Conservation (phyloP, 495 filamentous ascomycete genomes). For the Xylaria flabelliformis region DNA sequence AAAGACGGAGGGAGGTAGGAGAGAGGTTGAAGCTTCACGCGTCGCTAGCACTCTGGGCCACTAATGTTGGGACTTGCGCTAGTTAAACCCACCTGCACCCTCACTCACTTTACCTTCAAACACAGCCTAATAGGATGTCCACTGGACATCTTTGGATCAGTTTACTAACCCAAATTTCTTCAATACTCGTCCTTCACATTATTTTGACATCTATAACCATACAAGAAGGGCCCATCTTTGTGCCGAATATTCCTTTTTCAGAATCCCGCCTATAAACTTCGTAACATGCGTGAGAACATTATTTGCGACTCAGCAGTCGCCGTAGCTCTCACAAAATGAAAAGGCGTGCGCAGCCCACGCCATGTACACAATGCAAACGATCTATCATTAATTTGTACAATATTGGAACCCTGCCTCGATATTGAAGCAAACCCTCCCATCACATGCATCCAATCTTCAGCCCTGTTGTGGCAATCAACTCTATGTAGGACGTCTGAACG, state of each 20-base stretch:
- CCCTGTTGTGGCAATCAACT: neutral
- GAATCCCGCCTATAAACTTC: slow-evolving; percentile 1
- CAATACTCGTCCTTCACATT: neutral
- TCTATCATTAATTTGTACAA: slow-evolving; percentile 41
- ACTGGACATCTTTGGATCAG: neutral
- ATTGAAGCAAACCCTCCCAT: neutral
- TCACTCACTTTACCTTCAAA: neutral
- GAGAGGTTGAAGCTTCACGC: slow-evolving; percentile 28
- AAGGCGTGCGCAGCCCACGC: slow-evolving; percentile 1
- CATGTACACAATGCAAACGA: slow-evolving; percentile 34
- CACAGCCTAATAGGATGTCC: neutral
- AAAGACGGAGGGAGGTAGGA: neutral
- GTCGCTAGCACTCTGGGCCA: neutral
- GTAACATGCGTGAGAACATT: neutral
- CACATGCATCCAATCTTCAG: neutral
- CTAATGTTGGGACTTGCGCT: neutral
- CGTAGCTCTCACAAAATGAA: neutral
- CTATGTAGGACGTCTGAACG: neutral
- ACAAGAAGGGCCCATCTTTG: neutral
- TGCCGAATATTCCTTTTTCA: neutral
- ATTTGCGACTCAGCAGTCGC: slow-evolving; percentile 4
- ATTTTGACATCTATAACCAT: slow-evolving; percentile 11
- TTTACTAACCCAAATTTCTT: neutral
- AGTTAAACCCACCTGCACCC: neutral
- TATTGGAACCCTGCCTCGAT: neutral